phyloP scores from a whole-genome alignment of 2,329 filamentous ascomycete species.

The Ceratocystis diversiconidia region DNA sequence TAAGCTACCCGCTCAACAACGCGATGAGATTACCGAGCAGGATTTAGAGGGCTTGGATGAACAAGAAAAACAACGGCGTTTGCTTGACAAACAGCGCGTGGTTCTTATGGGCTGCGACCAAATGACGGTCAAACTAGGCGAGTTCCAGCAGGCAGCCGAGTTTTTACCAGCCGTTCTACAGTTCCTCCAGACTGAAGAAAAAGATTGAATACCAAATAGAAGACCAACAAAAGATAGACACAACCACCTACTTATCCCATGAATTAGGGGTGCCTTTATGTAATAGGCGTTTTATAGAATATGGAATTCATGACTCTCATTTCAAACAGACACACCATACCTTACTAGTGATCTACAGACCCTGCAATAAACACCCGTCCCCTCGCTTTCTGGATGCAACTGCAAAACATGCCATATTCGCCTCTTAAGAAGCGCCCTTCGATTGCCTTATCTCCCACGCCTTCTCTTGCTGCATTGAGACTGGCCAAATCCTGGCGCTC shows the following conservation, averaged over 20 bases:
- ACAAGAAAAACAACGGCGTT: conserved; percentile 23
- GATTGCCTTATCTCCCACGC: background rate
- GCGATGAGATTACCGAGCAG: conserved; percentile 33
- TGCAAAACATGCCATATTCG: background rate
- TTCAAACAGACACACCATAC: background rate
- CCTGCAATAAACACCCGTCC: background rate
- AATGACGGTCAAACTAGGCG: conserved; percentile 57
- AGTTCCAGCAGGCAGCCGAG: conserved; percentile 51
- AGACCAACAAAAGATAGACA: background rate
- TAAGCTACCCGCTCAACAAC: conserved; percentile 46
- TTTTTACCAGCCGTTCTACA: conserved; percentile 42
- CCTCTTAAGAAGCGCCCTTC: background rate
- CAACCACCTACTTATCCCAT: background rate
- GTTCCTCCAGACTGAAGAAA: conserved; percentile 34
- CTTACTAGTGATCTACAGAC: background rate
- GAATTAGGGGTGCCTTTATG: background rate
- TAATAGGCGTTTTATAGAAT: background rate
- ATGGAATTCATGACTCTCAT: background rate
- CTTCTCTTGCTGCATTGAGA: background rate
- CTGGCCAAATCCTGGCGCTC: background rate
- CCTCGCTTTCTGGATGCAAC: background rate
- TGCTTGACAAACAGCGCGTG: conserved; percentile 36
- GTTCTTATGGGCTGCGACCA: conserved; percentile 66
- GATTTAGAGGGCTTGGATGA: conserved; percentile 22
- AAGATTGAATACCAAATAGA: conserved; percentile 2